Evolutionary conservation across 805 yeast species (phyloP).

Genomic region (Wickerhamomyces ciferrii): DNA sequence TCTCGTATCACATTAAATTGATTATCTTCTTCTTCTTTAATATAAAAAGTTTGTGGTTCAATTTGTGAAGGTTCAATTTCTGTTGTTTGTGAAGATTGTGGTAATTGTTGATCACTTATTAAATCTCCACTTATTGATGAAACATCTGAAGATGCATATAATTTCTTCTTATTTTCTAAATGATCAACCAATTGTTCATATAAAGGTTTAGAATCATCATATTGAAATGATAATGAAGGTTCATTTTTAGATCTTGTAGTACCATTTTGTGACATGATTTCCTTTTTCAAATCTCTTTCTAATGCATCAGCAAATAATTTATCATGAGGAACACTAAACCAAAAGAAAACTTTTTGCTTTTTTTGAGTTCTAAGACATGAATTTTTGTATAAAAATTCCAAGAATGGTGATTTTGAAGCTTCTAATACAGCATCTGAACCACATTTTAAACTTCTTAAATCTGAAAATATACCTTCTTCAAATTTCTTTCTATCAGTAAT

Average conservation of each 20-base stretch:
- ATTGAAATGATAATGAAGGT: constrained; percentile 76
- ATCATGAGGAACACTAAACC: constrained; percentile 96
- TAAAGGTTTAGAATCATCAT: constrained; percentile 46
- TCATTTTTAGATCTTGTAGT: constrained; percentile 71
- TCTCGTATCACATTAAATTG: background rate
- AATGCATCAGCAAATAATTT: constrained; percentile 88
- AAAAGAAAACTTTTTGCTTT: constrained; percentile 93
- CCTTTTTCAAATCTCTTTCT: constrained; percentile 86
- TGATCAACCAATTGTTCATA: constrained; percentile 48
- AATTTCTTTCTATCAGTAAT: constrained; percentile 86
- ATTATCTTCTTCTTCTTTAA: constrained; percentile 16
- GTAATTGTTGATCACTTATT: background rate
- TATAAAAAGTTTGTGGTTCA: constrained; percentile 11
- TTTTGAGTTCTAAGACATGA: constrained; percentile 90
- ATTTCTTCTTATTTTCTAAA: constrained; percentile 26
- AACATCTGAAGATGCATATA: background rate
- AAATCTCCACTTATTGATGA: background rate
- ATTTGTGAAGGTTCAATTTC: constrained; percentile 2
- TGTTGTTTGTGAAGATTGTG: background rate
- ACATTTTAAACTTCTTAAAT: constrained; percentile 78
- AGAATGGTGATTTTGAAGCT: constrained; percentile 77
- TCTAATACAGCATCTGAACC: constrained; percentile 86
- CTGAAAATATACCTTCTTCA: constrained; percentile 95
- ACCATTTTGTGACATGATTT: constrained; percentile 50
- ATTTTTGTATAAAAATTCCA: constrained; percentile 79